Evolutionary conservation across 768 basidiomycete genomes (phyloP).

Genomic region (Russula virescens): DNA sequence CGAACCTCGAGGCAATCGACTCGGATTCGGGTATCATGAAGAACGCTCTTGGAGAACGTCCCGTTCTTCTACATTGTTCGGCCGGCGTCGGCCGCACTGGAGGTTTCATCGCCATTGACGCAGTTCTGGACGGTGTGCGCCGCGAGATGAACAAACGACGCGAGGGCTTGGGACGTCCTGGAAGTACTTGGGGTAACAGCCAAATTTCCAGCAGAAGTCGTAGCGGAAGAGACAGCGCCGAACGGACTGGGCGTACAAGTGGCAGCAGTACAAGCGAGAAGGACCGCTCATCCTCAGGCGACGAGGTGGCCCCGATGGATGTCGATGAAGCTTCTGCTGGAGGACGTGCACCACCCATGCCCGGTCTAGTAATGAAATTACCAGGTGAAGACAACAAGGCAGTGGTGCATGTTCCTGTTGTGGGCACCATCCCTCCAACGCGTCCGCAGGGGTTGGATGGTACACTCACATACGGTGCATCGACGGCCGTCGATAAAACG

Average conservation of each 20-base stretch:
- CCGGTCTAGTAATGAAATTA: slow-evolving; percentile 18
- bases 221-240: slow-evolving; percentile 19
- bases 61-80: slow-evolving; percentile 82
- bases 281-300: slow-evolving; percentile 23
- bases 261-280: slow-evolving; percentile 23
- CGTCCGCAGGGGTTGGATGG: not conserved
- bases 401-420: slow-evolving; percentile 17
- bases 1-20: slow-evolving; percentile 39
- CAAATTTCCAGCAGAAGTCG: slow-evolving; percentile 10
- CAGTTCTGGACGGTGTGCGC: slow-evolving; percentile 70
- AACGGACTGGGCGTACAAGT: slow-evolving; percentile 21
- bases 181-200: slow-evolving; percentile 26
- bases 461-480: not conserved
- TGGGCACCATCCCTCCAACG: slow-evolving; percentile 13
- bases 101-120: slow-evolving; percentile 85
- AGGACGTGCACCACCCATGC: slow-evolving; percentile 1
- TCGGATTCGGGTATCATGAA: slow-evolving; percentile 49
- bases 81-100: slow-evolving; percentile 96
- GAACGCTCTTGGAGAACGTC: slow-evolving; percentile 48
- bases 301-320: slow-evolving; percentile 29
- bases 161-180: slow-evolving; percentile 24
- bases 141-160: slow-evolving; percentile 45
- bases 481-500: slow-evolving; percentile 8
- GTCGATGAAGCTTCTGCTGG: slow-evolving; percentile 27
- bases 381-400: slow-evolving; percentile 14